Conservation (phyloP, 805 yeast genomes). For the Kodamaea fukazawae region DNA sequence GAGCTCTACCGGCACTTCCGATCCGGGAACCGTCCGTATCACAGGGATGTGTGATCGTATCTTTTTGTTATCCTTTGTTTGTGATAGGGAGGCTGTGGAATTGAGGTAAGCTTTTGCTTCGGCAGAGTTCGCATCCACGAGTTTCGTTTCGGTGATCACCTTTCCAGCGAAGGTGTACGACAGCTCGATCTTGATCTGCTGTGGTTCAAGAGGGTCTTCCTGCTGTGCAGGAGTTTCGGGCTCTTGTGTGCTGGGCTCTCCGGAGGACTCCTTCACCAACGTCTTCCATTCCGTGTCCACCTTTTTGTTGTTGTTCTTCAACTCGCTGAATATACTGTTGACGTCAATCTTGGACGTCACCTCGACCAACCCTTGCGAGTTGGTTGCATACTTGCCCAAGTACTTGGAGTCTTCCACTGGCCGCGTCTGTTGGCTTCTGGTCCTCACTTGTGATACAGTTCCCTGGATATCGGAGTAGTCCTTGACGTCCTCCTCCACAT, state of each 20-base stretch:
- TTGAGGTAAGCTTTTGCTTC: conserved; percentile 82
- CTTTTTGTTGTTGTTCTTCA: conserved; percentile 19
- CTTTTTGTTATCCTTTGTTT: conserved; percentile 10
- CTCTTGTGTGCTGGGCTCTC: conserved; percentile 9
- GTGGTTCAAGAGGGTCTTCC: conserved; percentile 26
- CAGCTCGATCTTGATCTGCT: conserved; percentile 67
- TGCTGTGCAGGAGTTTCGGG: neutral
- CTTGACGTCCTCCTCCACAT: conserved; percentile 15
- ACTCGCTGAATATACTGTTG: conserved; percentile 30
- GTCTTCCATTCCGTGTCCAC: conserved; percentile 10
- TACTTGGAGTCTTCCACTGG: conserved; percentile 6
- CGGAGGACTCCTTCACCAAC: conserved; percentile 10
- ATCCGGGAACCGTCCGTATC: conserved; percentile 30
- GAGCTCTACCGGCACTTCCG: conserved; percentile 36
- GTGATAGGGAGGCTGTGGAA: conserved; percentile 42
- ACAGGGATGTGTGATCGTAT: conserved; percentile 33
- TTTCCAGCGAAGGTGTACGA: conserved; percentile 90
- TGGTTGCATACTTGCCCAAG: conserved; percentile 16
- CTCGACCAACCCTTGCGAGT: conserved; percentile 16
- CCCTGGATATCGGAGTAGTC: conserved; percentile 55
- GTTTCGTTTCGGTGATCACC: conserved; percentile 69
- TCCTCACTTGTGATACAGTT: conserved; percentile 57
- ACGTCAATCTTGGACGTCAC: conserved; percentile 23
- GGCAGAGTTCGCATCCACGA: conserved; percentile 73
- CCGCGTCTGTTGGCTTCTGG: conserved; percentile 57